Conservation (phyloP, 768 basidiomycete genomes). For the Artomyces pyxidatus region DNA sequence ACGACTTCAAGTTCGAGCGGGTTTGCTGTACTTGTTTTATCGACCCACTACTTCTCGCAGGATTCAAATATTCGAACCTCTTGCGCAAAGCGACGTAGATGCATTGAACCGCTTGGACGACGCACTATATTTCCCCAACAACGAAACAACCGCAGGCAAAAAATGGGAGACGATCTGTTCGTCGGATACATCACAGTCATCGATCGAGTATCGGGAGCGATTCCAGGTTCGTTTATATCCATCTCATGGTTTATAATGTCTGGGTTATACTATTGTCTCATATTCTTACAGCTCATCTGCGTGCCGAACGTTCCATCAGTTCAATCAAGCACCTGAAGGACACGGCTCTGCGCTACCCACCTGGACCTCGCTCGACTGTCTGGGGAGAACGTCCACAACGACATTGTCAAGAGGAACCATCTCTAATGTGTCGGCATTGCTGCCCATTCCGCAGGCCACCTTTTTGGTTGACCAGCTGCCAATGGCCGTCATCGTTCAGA, state of each 20-base stretch:
- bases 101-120: slow-evolving; percentile 61
- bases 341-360: slow-evolving; percentile 95
- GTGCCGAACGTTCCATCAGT: slow-evolving; percentile 80
- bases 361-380: slow-evolving; percentile 93
- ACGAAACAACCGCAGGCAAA: slow-evolving; percentile 84
- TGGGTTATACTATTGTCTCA: too few species aligned
- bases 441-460: slow-evolving; percentile 97
- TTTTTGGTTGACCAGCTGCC: slow-evolving; percentile 96
- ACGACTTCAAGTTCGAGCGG: too few species aligned
- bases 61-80: too few species aligned
- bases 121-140: slow-evolving; percentile 78
- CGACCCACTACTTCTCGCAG: too few species aligned
- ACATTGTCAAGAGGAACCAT: slow-evolving; percentile 73
- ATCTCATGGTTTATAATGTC: too few species aligned
- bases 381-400: slow-evolving; percentile 83
- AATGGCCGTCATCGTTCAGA: slow-evolving; percentile 95
- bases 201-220: slow-evolving; percentile 83
- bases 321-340: slow-evolving; percentile 92
- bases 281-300: slow-evolving; percentile 74
- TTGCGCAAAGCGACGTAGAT: slow-evolving; percentile 55
- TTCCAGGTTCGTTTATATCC: slow-evolving; percentile 64
- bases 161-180: slow-evolving; percentile 80
- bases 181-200: slow-evolving; percentile 68
- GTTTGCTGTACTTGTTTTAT: too few species aligned
- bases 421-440: slow-evolving; percentile 93